A percentile compares a stretch with the other conserved stretches of the same genome.
Conservation (phyloP, 352 stramenopile genomes). For the Albugo laibachii region DNA sequence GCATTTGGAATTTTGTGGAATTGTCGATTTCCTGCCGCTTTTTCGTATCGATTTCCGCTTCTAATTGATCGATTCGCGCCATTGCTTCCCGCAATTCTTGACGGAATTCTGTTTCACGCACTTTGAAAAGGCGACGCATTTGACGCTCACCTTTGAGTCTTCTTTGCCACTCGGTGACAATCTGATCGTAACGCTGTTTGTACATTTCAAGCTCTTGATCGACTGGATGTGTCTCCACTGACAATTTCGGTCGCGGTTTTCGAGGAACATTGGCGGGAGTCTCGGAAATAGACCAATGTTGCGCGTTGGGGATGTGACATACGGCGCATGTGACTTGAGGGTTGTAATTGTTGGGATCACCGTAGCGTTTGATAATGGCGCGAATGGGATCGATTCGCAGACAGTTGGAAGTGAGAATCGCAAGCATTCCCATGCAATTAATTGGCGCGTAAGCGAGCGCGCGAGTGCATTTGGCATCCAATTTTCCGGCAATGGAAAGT, state of each 20-base stretch:
- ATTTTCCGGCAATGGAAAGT: too few species aligned
- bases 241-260: too few species aligned
- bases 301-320: too few species aligned
- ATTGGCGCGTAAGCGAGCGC: too few species aligned
- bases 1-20: slow-evolving; percentile 17
- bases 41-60: slow-evolving; percentile 15
- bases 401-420: too few species aligned
- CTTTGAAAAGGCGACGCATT: slow-evolving; percentile 60
- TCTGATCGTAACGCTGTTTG: slow-evolving; percentile 64
- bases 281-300: too few species aligned
- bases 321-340: background rate
- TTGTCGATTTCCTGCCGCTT: slow-evolving; percentile 20
- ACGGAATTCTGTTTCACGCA: slow-evolving; percentile 52
- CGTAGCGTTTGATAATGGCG: too few species aligned
- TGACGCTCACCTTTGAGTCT: slow-evolving; percentile 58
- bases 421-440: too few species aligned
- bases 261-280: too few species aligned
- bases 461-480: too few species aligned
- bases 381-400: too few species aligned
- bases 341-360: too few species aligned
- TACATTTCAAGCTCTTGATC: slow-evolving; percentile 39
- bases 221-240: background rate
- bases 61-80: slow-evolving; percentile 22
- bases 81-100: slow-evolving; percentile 37
- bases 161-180: slow-evolving; percentile 59